These are phyloP conservation scores for Tetradesmus obliquus DNA, from an alignment of 139 green algal genomes.

Conservation along the genomic window DNA sequence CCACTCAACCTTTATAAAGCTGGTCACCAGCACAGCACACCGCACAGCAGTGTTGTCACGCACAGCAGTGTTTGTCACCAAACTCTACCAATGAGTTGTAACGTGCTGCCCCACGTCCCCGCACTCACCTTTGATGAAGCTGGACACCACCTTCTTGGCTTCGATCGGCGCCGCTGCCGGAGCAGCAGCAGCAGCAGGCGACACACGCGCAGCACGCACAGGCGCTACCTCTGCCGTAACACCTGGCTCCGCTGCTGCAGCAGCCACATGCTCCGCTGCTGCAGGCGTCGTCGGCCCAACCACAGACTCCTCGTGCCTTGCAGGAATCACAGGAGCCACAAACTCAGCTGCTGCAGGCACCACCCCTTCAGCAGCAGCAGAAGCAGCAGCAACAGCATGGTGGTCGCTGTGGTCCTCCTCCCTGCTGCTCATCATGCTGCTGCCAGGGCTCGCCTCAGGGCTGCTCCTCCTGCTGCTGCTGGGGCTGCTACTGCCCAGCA, in stretches of 20 bases:
- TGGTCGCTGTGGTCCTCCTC: neutral
- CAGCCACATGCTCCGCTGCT: neutral
- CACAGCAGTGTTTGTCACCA: neutral
- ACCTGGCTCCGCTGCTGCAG: neutral
- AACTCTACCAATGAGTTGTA: neutral
- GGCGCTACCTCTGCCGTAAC: neutral
- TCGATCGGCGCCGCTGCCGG: neutral
- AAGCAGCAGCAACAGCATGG: neutral
- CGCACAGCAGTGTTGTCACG: too few species aligned
- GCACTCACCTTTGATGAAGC: conserved; percentile 35
- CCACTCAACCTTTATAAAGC: too few species aligned
- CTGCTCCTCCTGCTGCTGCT: neutral
- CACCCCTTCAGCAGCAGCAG: neutral
- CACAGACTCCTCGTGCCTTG: neutral
- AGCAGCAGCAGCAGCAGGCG: neutral
- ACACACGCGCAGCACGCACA: neutral
- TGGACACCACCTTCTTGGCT: conserved; percentile 1
- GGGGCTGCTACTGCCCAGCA: neutral
- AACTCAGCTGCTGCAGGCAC: neutral
- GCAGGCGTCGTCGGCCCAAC: neutral
- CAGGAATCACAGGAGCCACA: neutral
- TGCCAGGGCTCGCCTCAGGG: neutral
- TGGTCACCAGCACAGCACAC: too few species aligned
- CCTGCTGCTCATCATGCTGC: neutral
- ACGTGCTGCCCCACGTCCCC: too few species aligned